Conservation (phyloP, 2,329 filamentous ascomycete genomes). For the Trichoderma koningiopsis region DNA sequence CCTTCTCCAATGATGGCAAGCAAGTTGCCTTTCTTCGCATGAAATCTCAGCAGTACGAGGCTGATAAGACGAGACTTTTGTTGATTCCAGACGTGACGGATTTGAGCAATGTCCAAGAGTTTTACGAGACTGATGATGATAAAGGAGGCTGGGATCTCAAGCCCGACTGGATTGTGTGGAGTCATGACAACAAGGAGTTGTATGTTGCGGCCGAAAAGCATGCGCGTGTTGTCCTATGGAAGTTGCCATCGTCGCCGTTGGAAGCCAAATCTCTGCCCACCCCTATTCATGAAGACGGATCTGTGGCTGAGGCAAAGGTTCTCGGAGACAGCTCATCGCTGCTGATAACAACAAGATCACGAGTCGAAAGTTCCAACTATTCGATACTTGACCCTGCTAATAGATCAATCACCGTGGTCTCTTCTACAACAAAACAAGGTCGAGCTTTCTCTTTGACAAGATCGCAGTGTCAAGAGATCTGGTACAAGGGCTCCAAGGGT, state of each 20-base stretch:
- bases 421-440: conserved; percentile 67
- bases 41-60: conserved; percentile 75
- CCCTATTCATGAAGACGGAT: conserved; percentile 55
- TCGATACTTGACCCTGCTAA: conserved; percentile 55
- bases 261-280: conserved; percentile 52
- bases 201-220: conserved; percentile 74
- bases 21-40: conserved; percentile 78
- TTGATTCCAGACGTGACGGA: conserved; percentile 63
- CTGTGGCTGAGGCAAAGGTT: conserved; percentile 55
- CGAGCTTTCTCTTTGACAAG: conserved; percentile 66
- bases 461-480: conserved; percentile 67
- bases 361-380: conserved; percentile 73
- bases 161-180: conserved; percentile 61
- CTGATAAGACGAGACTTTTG: conserved; percentile 68
- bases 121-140: conserved; percentile 63
- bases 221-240: conserved; percentile 64
- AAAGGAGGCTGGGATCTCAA: conserved; percentile 63
- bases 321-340: conserved; percentile 54
- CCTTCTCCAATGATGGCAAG: conserved; percentile 73
- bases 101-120: conserved; percentile 60
- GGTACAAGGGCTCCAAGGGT: conserved; percentile 65
- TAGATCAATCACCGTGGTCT: conserved; percentile 49
- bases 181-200: conserved; percentile 61
- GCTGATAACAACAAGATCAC: conserved; percentile 67
- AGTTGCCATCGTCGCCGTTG: conserved; percentile 57